These are phyloP conservation scores for Candida nonsorbophila DNA, from an alignment of 805 yeast species.

Conservation along the genomic window DNA sequence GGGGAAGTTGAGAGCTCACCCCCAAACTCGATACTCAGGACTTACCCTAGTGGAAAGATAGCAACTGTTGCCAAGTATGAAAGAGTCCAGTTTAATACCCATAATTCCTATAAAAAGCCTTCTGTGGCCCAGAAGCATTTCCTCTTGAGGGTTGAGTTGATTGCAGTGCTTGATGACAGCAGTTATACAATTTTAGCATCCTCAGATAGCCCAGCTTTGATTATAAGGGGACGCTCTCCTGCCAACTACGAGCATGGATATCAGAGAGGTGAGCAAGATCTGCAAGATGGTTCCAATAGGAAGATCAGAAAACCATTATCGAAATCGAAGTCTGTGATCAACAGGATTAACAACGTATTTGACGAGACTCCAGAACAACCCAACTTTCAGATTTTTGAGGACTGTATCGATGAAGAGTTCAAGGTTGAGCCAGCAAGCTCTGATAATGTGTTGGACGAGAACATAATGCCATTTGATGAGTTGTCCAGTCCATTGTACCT, in stretches of 20 bases:
- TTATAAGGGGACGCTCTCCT: slow-evolving; percentile 64
- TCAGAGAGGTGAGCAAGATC: too few relatives aligned
- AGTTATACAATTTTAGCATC: slow-evolving; percentile 33
- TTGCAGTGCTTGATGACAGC: slow-evolving; percentile 36
- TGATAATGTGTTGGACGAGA: too few relatives aligned
- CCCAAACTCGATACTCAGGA: slow-evolving; percentile 20
- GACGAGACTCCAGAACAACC: too few relatives aligned
- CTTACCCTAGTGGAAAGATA: slow-evolving; percentile 46
- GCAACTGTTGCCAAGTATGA: slow-evolving; percentile 62
- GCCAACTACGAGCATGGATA: slow-evolving; percentile 43
- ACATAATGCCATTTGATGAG: too few relatives aligned
- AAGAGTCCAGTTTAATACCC: slow-evolving; percentile 61
- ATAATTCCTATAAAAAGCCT: slow-evolving; percentile 42
- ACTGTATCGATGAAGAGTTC: too few relatives aligned
- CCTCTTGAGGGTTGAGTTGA: slow-evolving; percentile 45
- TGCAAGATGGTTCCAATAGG: too few relatives aligned
- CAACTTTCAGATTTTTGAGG: too few relatives aligned
- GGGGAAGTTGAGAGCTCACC: not conserved
- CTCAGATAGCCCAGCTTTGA: slow-evolving; percentile 53
- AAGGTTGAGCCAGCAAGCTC: too few relatives aligned
- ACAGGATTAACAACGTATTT: too few relatives aligned
- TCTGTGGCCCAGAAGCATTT: slow-evolving; percentile 44
- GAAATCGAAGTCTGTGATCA: too few relatives aligned
- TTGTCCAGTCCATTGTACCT: too few relatives aligned
- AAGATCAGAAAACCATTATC: too few relatives aligned